phyloP scores from a whole-genome alignment of 2,329 filamentous ascomycete genomes.

The Pyrenochaeta sp. region DNA sequence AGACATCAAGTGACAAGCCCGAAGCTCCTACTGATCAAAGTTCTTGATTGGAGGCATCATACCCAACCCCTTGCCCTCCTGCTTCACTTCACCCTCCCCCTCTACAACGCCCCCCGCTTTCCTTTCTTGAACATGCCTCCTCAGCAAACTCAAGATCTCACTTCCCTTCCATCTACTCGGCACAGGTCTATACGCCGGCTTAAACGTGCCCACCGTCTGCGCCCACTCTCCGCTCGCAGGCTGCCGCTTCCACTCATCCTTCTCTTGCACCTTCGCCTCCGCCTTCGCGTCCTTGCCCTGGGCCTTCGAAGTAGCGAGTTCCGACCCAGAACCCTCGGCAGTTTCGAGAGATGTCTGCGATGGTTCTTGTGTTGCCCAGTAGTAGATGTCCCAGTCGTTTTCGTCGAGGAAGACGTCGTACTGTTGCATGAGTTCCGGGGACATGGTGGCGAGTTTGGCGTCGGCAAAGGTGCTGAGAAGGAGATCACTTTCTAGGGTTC shows the following conservation, averaged over 20 bases:
- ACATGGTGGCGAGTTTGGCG: conserved; percentile 78
- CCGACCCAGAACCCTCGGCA: conserved; percentile 61
- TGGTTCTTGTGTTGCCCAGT: conserved; percentile 94
- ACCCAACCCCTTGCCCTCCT: conserved; percentile 52
- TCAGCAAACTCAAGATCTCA: conserved; percentile 77
- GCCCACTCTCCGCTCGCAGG: conserved; percentile 84
- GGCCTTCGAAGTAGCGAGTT: conserved; percentile 53
- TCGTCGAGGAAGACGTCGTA: conserved; percentile 96
- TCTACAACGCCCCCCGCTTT: conserved; percentile 67
- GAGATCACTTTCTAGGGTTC: conserved; percentile 94
- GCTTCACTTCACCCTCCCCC: conserved; percentile 44
- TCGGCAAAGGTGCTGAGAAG: conserved; percentile 95
- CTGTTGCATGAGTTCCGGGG: conserved; percentile 74
- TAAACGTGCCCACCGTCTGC: conserved; percentile 93
- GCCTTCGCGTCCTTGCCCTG: conserved; percentile 57
- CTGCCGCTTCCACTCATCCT: conserved; percentile 60
- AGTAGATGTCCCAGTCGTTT: conserved; percentile 99
- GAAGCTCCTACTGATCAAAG: conserved; percentile 49
- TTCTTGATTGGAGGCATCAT: conserved; percentile 62
- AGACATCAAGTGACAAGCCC: background rate
- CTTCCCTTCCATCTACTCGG: conserved; percentile 85
- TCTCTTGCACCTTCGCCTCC: conserved; percentile 53
- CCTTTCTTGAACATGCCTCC: conserved; percentile 79
- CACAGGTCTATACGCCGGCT: conserved; percentile 90
- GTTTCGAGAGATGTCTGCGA: conserved; percentile 65